Evolutionary conservation across 179 eudicot genomes (phyloP), one percentile per base, ranked within the genome.

Genomic region (Vitellaria paradoxa): DNA sequence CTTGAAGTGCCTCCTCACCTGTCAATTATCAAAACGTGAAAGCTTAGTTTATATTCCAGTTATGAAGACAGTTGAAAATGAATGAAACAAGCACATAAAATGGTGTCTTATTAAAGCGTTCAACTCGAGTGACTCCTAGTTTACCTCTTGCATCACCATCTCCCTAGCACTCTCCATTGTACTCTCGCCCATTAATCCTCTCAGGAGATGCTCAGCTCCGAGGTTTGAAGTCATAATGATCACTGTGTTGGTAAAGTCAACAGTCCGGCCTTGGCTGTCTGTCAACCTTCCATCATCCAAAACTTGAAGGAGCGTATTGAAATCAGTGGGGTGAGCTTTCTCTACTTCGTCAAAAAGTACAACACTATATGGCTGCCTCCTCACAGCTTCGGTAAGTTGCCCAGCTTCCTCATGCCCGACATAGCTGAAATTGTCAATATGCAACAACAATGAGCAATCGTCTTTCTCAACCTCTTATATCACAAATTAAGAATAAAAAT

Each of bases 321-420:
- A 92, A 11, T 92, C 98, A 5, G 91, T 56, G 0, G 70, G 82
- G 53, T 94, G 98, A 0, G 97, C 98, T 66, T 94, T 94, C 80
- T 92, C 97, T 17, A 94, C 93, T 78, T 94, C 98, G 73, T 94
- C 97, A 24, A 94, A 94, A 23, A 94, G 80, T 0, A 94, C 77
- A 11, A 94, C 98, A 55, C 93, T 89, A 45, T 91, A 94, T 13
- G 93, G 98, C 55, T 91, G 76, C 78, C 98, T 82, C 84, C 96
- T 92, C 61, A 94, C 93, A 23, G 93, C 95, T 74, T 92, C 95
- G 0, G 95, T 93, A 18, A 92, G 88, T 69, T 93, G 98, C 30
- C 98, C 98, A 26, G 95, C 98, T 84, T 93, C 97, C 24, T 93
- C 97, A 50, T 93, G 93, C 37, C 97, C 98, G 70, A 94, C 92